A percentile compares a stretch with the other conserved stretches of the same genome.
Conservation (phyloP, 257 asterid species). For the Solanum ossicruentum region DNA sequence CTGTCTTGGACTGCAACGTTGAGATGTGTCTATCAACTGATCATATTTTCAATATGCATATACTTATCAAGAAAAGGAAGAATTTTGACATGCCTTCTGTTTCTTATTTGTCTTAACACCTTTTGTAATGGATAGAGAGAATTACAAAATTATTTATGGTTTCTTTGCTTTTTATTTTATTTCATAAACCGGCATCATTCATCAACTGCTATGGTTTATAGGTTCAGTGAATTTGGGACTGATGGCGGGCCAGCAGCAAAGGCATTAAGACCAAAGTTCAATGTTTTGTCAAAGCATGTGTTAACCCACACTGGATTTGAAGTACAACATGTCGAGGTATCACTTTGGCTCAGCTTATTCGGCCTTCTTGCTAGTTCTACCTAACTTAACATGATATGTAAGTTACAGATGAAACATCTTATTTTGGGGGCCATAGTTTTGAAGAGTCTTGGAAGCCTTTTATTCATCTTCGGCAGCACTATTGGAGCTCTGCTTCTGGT, state of each 20-base stretch:
- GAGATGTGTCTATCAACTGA: background rate
- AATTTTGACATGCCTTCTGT: background rate
- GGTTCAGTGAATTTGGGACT: constrained; percentile 69
- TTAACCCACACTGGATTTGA: constrained; percentile 46
- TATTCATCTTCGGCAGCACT: constrained; percentile 73
- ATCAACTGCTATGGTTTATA: constrained; percentile 5
- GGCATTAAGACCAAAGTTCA: constrained; percentile 55
- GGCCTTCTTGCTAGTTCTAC: background rate
- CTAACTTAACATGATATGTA: background rate
- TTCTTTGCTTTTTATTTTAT: background rate
- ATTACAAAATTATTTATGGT: background rate
- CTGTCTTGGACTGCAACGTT: background rate
- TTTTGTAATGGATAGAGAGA: too few relatives aligned
- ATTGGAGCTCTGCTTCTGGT: constrained; percentile 86
- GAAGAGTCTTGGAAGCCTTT: constrained; percentile 75
- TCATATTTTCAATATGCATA: background rate
- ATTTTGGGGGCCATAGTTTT: constrained; percentile 55
- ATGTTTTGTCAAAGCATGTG: constrained; percentile 50
- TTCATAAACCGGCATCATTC: background rate
- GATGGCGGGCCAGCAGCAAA: constrained; percentile 91
- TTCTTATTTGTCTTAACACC: background rate
- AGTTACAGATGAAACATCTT: constrained; percentile 57
- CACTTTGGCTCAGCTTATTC: constrained; percentile 2
- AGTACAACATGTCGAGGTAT: constrained; percentile 67
- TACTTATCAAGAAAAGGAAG: background rate